These are phyloP conservation scores for Nematocida ironsii DNA, from an alignment of 371 early-diverging fungal species.

Conservation along the genomic window DNA sequence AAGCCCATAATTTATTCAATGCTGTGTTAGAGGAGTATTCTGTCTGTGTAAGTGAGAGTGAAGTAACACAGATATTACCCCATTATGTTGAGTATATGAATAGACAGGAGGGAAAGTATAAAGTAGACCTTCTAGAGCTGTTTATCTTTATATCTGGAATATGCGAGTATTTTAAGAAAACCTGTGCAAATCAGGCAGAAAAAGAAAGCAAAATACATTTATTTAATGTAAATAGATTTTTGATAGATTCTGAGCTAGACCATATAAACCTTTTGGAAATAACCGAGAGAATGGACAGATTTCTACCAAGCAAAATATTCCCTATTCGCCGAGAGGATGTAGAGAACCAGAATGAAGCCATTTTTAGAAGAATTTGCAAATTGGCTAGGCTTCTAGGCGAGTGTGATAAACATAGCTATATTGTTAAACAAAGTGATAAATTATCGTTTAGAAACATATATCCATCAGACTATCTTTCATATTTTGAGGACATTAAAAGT, in stretches of 20 bases:
- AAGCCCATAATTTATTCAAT: conserved; percentile 70
- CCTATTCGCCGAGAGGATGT: conserved; percentile 15
- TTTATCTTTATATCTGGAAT: conserved; percentile 44
- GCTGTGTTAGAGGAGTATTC: conserved; percentile 66
- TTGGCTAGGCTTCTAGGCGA: conserved; percentile 22
- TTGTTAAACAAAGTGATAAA: neutral
- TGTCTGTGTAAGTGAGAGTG: conserved; percentile 23
- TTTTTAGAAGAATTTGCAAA: conserved; percentile 4
- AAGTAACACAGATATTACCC: conserved; percentile 12
- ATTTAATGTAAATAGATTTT: conserved; percentile 61
- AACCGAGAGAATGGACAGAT: conserved; percentile 57
- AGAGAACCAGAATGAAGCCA: conserved; percentile 23
- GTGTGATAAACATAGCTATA: conserved; percentile 43
- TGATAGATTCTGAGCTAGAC: conserved; percentile 58
- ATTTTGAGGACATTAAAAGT: conserved; percentile 18
- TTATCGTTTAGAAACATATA: conserved; percentile 21
- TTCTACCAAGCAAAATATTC: conserved; percentile 6
- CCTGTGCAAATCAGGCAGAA: neutral
- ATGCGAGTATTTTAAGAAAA: conserved; percentile 12
- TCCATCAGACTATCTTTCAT: conserved; percentile 18
- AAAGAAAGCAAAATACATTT: conserved; percentile 9
- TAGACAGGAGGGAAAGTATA: conserved; percentile 27
- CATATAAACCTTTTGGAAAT: conserved; percentile 66
- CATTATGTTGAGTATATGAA: conserved; percentile 14
- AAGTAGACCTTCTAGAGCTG: conserved; percentile 30